These are phyloP conservation scores for Camelina laxa DNA, from an alignment of 345 rosid species.

Conservation along the genomic window DNA sequence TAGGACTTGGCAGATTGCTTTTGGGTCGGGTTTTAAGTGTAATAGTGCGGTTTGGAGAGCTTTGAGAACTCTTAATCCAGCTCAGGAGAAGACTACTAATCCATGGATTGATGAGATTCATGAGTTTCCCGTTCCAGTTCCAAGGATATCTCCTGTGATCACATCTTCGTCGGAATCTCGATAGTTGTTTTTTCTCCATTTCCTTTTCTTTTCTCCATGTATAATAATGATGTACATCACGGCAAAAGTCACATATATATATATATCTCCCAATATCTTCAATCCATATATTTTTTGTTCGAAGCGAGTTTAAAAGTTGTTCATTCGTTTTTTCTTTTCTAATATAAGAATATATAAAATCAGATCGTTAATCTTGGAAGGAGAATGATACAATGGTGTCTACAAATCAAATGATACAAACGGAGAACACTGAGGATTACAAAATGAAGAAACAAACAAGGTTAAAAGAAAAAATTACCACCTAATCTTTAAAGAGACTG, in stretches of 20 bases:
- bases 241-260: too few relatives aligned
- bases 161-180: constrained; percentile 32
- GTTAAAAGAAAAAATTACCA: constrained; percentile 20
- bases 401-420: constrained; percentile 36
- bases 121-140: constrained; percentile 51
- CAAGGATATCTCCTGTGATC: constrained; percentile 37
- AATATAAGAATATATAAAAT: too few relatives aligned
- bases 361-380: too few relatives aligned
- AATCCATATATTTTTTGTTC: too few relatives aligned
- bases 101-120: constrained; percentile 70
- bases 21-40: constrained; percentile 81
- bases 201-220: neutral
- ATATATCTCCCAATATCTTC: neutral
- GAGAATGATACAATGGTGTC: constrained; percentile 34
- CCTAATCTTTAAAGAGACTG: constrained; percentile 6
- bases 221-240: constrained; percentile 12
- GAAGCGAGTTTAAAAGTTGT: neutral
- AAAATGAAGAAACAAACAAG: constrained; percentile 20
- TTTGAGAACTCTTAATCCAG: constrained; percentile 49
- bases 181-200: too few relatives aligned
- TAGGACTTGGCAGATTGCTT: constrained; percentile 72
- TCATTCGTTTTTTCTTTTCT: too few relatives aligned
- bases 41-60: constrained; percentile 70
- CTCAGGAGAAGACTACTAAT: constrained; percentile 51
- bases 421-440: constrained; percentile 19